Evolutionary conservation across 495 filamentous ascomycete species (phyloP).

Genomic region (Neurospora sp.): DNA sequence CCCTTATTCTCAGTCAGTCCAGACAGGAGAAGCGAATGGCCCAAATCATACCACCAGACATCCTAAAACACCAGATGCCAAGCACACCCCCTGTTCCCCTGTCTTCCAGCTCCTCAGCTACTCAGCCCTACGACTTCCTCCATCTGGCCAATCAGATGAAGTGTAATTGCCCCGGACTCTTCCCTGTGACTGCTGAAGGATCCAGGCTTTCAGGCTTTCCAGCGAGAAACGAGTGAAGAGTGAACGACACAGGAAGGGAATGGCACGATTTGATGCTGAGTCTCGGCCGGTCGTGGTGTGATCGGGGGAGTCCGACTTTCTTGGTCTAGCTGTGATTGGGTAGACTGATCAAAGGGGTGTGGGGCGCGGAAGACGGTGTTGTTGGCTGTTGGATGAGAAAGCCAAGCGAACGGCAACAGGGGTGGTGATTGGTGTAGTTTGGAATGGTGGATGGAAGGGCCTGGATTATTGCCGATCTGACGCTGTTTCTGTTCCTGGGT

Average conservation of each 20-base stretch:
- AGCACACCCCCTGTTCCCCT: not conserved
- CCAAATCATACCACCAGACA: constrained; percentile 7
- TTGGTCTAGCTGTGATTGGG: not conserved
- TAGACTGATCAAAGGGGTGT: not conserved
- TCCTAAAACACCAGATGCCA: constrained; percentile 12
- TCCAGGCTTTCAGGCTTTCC: not conserved
- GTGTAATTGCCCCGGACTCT: not conserved
- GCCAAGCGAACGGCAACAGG: not conserved
- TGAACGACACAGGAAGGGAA: not conserved
- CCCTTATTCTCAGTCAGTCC: not conserved
- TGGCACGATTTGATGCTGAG: constrained; percentile 5
- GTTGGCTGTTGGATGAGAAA: not conserved
- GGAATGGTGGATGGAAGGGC: not conserved
- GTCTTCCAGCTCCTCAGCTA: not conserved
- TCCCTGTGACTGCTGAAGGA: not conserved
- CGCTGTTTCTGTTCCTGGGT: not conserved
- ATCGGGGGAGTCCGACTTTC: constrained; percentile 8
- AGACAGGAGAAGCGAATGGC: not conserved
- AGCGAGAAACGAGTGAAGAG: not conserved
- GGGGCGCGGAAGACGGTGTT: not conserved
- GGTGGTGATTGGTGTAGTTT: not conserved
- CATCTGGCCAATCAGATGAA: not conserved
- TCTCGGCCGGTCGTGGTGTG: constrained; percentile 4
- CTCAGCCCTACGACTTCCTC: not conserved
- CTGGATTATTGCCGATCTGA: not conserved